Percentiles rank a stretch among this genome's conserved stretches.
These are phyloP conservation scores for Talaromyces liani DNA, from an alignment of 495 filamentous ascomycete genomes.

Conservation along the genomic window DNA sequence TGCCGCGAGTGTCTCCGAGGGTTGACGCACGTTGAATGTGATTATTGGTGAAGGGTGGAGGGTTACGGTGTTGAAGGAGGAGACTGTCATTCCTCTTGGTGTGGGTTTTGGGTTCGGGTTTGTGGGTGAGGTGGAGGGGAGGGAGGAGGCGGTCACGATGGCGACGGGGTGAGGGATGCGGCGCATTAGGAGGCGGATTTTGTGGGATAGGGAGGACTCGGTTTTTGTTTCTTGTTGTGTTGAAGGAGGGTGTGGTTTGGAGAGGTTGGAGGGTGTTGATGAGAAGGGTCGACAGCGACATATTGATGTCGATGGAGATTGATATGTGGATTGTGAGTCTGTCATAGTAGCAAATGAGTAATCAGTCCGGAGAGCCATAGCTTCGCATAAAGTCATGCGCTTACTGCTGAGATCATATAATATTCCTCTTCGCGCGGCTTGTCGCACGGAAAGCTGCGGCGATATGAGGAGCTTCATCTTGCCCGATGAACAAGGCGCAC, in stretches of 20 bases:
- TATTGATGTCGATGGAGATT: not conserved
- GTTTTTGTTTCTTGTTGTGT: not conserved
- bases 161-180: conserved; percentile 65
- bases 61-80: conserved; percentile 72
- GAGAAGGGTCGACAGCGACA: not conserved
- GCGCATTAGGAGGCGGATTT: conserved; percentile 60
- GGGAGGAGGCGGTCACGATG: conserved; percentile 51
- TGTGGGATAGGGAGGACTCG: conserved; percentile 2
- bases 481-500: not conserved
- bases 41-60: conserved; percentile 59
- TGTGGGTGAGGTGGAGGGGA: not conserved
- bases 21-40: conserved; percentile 70
- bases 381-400: not conserved
- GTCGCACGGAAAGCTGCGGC: not conserved
- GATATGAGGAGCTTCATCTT: conserved; percentile 1
- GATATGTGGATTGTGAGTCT: not conserved
- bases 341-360: too few species aligned
- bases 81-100: conserved; percentile 67
- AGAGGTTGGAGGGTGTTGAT: not conserved
- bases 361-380: too few species aligned
- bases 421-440: not conserved
- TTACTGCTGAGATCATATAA: not conserved
- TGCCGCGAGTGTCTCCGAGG: conserved; percentile 63
- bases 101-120: conserved; percentile 8
- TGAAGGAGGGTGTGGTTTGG: not conserved